Evolutionary conservation across 345 rosid species (phyloP), one percentile per base, ranked within the genome.

Genomic region (Balakata baccata): DNA sequence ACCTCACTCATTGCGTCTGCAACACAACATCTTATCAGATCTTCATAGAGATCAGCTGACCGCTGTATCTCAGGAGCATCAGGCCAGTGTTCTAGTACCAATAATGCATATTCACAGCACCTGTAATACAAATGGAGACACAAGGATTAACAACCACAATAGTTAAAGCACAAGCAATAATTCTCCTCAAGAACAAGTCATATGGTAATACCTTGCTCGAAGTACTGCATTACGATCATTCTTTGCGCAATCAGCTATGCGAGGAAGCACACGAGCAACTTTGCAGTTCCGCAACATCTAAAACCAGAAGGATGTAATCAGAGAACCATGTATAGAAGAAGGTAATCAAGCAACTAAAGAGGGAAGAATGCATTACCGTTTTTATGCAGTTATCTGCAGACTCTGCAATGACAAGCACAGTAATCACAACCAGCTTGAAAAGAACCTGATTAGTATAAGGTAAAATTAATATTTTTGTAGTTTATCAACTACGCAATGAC

Each of bases 1-100:
- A 95, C 99, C 99, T 95, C 99, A 76, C 99, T 95, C 96, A 92
- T 95, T 75, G 99, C 99, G 87, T 95, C 99, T 20, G 88, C 94
- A 79, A 90, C 98, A 64, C 98, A 92, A 78, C 98, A 95, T 77
- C 87, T 85, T 49, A 92, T 92, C 75, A 95, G 68, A 78, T 92
- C 98, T 82, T 91, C 98, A 41, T 91, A 95, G 52, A 91, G 85
- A 81, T 91, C 97, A 74, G 92, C 94, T 41, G 94, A 89, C 56
- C 96, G 80, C 74, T 89, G 98, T 80, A 95, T 93, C 82, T 95
- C 99, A 60, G 94, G 93, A 64, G 98, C 97, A 87, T 95, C 99
- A 75, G 98, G 87, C 99, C 99, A 95, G 78, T 92, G 86, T 79
- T 95, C 99, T 60, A 95, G 86, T 64, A 94, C 85, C 86, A 92